Evolutionary conservation across 441 rosid species (phyloP).

Genomic region (Oxalis stricta): DNA sequence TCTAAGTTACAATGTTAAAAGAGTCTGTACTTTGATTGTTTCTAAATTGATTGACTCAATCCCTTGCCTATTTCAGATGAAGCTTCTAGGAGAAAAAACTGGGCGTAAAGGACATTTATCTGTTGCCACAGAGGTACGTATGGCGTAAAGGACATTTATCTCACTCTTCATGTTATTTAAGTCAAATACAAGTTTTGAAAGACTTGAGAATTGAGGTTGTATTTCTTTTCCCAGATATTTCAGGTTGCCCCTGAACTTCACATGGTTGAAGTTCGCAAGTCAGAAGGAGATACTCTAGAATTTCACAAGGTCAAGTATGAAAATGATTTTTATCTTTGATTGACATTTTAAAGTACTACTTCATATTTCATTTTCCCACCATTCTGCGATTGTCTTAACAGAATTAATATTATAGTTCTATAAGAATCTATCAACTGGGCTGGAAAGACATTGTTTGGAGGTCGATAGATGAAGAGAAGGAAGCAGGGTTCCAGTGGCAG

Average conservation of each 20-base stretch:
- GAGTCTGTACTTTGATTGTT: background rate
- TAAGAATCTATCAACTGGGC: slow-evolving; percentile 70
- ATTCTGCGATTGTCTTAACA: background rate
- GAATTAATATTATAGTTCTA: slow-evolving; percentile 47
- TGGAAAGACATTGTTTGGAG: slow-evolving; percentile 95
- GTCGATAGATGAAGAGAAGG: slow-evolving; percentile 45
- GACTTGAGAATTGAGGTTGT: background rate
- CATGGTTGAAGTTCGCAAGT: slow-evolving; percentile 93
- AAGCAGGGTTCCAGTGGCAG: no score
- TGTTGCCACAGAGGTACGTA: slow-evolving; percentile 79
- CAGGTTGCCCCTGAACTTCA: slow-evolving; percentile 97
- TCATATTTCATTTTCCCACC: background rate
- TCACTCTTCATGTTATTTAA: slow-evolving; percentile 9
- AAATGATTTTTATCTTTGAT: background rate
- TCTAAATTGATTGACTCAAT: background rate
- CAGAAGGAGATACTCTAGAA: slow-evolving; percentile 96
- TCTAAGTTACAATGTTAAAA: background rate
- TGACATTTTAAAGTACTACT: background rate
- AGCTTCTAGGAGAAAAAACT: slow-evolving; percentile 81
- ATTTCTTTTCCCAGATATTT: slow-evolving; percentile 40
- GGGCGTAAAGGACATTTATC: slow-evolving; percentile 97
- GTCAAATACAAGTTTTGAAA: background rate
- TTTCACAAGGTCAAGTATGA: slow-evolving; percentile 67
- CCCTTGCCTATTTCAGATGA: slow-evolving; percentile 36
- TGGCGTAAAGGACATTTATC: slow-evolving; percentile 96